phyloP scores from a whole-genome alignment of 1,284 basidiomycete species.

The Xerocomus cyaneibrunnescens region DNA sequence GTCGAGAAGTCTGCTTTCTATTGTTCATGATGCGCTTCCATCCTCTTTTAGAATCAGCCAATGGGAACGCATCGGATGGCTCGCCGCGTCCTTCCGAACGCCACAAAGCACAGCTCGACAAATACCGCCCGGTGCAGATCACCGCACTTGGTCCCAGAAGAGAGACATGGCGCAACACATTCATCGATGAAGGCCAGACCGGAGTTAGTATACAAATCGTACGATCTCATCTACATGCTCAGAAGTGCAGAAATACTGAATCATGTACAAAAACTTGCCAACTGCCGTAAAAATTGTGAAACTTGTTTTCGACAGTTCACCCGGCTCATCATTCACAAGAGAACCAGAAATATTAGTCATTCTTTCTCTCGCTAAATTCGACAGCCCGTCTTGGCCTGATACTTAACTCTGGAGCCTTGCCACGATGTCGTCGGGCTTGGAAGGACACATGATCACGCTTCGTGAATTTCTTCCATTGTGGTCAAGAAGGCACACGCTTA shows the following conservation, averaged over 20 bases:
- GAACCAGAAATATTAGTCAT: slow-evolving; percentile 15
- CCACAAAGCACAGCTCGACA: slow-evolving; percentile 28
- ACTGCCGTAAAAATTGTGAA: slow-evolving; percentile 24
- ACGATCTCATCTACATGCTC: too few relatives aligned
- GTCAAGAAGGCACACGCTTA: slow-evolving; percentile 1
- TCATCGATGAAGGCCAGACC: not conserved
- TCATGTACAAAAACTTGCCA: not conserved
- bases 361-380: slow-evolving; percentile 12
- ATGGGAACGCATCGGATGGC: slow-evolving; percentile 1
- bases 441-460: slow-evolving; percentile 4
- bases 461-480: slow-evolving; percentile 3
- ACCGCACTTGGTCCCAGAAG: not conserved
- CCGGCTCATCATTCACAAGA: slow-evolving; percentile 11
- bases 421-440: slow-evolving; percentile 1
- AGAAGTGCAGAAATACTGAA: not conserved
- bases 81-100: slow-evolving; percentile 14
- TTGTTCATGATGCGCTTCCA: slow-evolving; percentile 21
- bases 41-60: slow-evolving; percentile 9
- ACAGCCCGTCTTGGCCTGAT: not conserved
- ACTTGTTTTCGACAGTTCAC: slow-evolving; percentile 2
- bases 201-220: not conserved
- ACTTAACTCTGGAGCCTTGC: not conserved
- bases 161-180: not conserved
- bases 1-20: slow-evolving; percentile 20
- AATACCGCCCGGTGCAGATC: not conserved